Conservation (phyloP, 2,329 filamentous ascomycete genomes). For the Claviceps pusilla region DNA sequence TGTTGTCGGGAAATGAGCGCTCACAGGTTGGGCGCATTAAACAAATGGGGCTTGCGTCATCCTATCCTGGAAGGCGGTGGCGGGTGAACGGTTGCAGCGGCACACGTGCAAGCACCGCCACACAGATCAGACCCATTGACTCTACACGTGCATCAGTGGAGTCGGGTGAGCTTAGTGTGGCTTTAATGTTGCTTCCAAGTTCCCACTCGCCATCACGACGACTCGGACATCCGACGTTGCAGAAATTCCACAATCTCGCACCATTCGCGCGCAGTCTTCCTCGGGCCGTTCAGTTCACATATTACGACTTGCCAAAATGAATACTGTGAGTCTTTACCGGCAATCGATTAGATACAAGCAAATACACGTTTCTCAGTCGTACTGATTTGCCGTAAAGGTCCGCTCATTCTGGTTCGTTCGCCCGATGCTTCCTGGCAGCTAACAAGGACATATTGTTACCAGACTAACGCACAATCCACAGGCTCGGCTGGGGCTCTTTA, state of each 20-base stretch:
- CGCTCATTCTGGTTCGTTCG: constrained; percentile 50
- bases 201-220: too few relatives aligned
- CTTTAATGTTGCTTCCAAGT: too few relatives aligned
- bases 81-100: neutral
- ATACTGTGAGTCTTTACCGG: constrained; percentile 31
- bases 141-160: too few relatives aligned
- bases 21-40: neutral
- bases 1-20: neutral
- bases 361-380: neutral
- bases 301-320: constrained; percentile 25
- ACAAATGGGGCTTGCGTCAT: neutral
- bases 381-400: constrained; percentile 24
- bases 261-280: neutral
- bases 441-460: neutral
- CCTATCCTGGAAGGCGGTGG: neutral
- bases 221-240: neutral
- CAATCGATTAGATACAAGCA: neutral
- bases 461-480: constrained; percentile 21
- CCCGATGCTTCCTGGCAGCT: neutral
- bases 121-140: neutral
- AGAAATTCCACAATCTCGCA: neutral
- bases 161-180: too few relatives aligned
- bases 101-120: neutral
- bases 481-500: constrained; percentile 83
- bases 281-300: neutral